Percentiles rank a stretch among this genome's conserved stretches.
phyloP scores from a whole-genome alignment of 208 protist genomes.

The Wallacemonas collosoma region DNA sequence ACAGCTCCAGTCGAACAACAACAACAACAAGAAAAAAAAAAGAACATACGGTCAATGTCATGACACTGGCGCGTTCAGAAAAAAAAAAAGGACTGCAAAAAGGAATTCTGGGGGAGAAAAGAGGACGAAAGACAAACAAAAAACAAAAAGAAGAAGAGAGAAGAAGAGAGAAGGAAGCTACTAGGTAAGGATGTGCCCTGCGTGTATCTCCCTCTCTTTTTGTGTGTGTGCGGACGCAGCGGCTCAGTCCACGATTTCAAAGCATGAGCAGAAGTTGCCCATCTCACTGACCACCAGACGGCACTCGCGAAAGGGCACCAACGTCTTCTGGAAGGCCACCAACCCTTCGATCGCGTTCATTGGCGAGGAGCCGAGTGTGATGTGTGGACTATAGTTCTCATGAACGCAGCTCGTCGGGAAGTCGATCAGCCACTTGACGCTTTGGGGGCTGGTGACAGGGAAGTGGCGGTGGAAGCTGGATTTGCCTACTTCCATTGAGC shows the following conservation, averaged over 20 bases:
- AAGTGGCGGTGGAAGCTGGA: constrained; percentile 75
- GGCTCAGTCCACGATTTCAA: constrained; percentile 55
- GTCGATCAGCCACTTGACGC: constrained; percentile 57
- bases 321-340: constrained; percentile 52
- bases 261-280: constrained; percentile 81
- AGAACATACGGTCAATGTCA: constrained; percentile 9
- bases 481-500: constrained; percentile 52
- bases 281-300: constrained; percentile 77
- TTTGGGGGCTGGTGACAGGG: constrained; percentile 34
- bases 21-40: constrained; percentile 14
- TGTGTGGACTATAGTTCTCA: constrained; percentile 69
- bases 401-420: constrained; percentile 39
- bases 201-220: too few relatives aligned
- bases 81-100: too few relatives aligned
- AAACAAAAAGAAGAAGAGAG: constrained; percentile 9
- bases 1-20: neutral
- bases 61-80: neutral
- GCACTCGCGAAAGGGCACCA: constrained; percentile 66
- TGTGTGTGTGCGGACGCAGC: neutral
- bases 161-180: neutral
- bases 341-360: constrained; percentile 34
- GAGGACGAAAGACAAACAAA: neutral
- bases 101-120: too few relatives aligned
- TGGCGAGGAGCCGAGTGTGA: constrained; percentile 71
- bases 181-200: too few relatives aligned